A percentile compares a stretch with the other conserved stretches of the same genome.
phyloP scores from a whole-genome alignment of 2,329 filamentous ascomycete species.

The Hortaea werneckii region DNA sequence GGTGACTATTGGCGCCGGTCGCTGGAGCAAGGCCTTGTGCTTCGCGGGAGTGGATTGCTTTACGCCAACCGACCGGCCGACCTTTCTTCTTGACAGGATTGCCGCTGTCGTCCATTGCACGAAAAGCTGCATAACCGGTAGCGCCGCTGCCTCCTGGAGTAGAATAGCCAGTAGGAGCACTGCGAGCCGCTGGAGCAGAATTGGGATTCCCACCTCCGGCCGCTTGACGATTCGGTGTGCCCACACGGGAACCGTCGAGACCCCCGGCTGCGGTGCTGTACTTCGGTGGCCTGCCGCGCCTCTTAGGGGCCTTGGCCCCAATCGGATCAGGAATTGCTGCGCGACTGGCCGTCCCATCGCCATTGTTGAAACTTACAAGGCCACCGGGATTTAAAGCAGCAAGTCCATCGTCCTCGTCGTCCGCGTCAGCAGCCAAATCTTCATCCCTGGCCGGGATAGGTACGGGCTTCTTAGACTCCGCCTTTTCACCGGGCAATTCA shows the following conservation, averaged over 20 bases:
- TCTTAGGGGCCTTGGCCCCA: constrained; percentile 9
- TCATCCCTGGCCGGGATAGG: constrained; percentile 3
- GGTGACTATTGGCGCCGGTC: constrained; percentile 6
- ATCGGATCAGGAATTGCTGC: background rate
- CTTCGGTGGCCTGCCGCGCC: constrained; percentile 27
- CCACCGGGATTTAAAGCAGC: no score
- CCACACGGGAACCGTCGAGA: no score
- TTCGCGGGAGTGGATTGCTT: constrained; percentile 34
- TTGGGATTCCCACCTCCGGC: no score
- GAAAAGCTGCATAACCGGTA: constrained; percentile 35
- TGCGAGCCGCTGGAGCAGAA: background rate
- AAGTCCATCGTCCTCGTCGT: constrained; percentile 8
- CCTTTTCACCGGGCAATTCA: constrained; percentile 27
- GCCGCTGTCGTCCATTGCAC: constrained; percentile 21
- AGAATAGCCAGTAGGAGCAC: background rate
- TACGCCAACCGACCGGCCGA: constrained; percentile 41
- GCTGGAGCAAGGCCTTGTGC: constrained; percentile 17
- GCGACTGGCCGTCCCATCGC: constrained; percentile 7
- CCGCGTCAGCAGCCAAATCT: constrained; percentile 4
- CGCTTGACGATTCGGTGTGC: no score
- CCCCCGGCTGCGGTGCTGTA: constrained; percentile 22
- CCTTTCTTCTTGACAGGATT: constrained; percentile 34
- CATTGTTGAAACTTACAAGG: no score
- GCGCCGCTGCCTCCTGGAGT: constrained; percentile 6
- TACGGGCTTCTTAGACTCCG: constrained; percentile 4